A percentile compares a stretch with the other conserved stretches of the same genome.
phyloP scores from a whole-genome alignment of 306 rosid species.

The Elaeagnus macrophylla region DNA sequence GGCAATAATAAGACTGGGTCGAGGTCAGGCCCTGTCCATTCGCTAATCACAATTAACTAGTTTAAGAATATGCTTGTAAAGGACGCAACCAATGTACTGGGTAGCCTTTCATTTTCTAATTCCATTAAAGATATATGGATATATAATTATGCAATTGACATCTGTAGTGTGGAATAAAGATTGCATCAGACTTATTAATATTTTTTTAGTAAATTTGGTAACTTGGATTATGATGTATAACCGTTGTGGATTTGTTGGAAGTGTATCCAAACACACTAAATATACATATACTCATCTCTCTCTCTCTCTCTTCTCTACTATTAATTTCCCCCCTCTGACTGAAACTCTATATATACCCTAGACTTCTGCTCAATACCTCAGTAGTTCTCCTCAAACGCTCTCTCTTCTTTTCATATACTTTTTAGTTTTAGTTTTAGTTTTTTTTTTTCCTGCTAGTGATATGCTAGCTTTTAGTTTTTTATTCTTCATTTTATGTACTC shows the following conservation, averaged over 20 bases:
- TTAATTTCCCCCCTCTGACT: constrained; percentile 19
- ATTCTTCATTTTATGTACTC: not conserved
- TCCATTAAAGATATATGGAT: constrained; percentile 18
- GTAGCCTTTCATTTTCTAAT: constrained; percentile 27
- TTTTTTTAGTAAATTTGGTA: constrained; percentile 49
- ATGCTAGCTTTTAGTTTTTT: constrained; percentile 2
- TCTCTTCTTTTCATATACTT: not conserved
- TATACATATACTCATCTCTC: not conserved
- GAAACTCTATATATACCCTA: constrained; percentile 30
- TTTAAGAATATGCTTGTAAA: no score
- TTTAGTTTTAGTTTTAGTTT: not conserved
- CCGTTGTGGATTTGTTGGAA: constrained; percentile 26
- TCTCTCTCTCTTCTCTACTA: not conserved
- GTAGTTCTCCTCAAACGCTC: not conserved
- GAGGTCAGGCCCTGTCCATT: no score
- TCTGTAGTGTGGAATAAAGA: constrained; percentile 31
- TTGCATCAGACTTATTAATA: constrained; percentile 30
- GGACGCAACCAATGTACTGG: constrained; percentile 5
- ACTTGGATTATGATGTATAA: constrained; percentile 63
- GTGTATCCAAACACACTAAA: not conserved
- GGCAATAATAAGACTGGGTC: no score
- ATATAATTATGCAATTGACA: constrained; percentile 32
- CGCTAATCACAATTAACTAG: no score
- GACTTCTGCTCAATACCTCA: constrained; percentile 17
- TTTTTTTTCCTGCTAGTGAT: no score